These are phyloP conservation scores for Climacium dendroides DNA, from an alignment of 225 moss, liverwort and hornwort genomes.

Conservation along the genomic window DNA sequence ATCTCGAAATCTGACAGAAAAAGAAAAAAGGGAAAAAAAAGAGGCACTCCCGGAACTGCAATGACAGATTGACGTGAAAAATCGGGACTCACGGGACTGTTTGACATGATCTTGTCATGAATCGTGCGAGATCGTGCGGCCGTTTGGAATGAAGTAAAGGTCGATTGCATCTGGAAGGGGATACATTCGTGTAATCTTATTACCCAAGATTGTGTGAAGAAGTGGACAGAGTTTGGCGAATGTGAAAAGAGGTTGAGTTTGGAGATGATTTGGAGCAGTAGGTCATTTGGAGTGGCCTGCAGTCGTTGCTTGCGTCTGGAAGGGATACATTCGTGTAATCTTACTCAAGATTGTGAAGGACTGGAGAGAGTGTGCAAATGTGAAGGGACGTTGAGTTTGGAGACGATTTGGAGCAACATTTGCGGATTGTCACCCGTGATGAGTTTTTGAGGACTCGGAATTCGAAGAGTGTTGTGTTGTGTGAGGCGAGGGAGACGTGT, in stretches of 20 bases:
- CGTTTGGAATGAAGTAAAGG: not conserved
- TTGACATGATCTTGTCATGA: not conserved
- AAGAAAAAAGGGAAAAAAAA: rapidly evolving
- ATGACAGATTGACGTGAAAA: not conserved
- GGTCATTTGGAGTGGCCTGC: not conserved
- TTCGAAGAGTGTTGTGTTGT: not conserved
- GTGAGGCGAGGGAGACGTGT: not conserved
- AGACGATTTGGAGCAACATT: not conserved
- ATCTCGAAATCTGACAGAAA: not conserved
- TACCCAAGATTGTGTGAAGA: not conserved
- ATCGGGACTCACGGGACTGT: not conserved
- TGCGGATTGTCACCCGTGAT: not conserved
- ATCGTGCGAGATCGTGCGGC: not conserved
- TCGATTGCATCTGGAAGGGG: not conserved
- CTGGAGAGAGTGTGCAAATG: not conserved
- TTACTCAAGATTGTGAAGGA: not conserved
- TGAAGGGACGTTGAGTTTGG: not conserved
- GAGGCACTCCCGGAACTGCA: not conserved
- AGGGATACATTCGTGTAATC: not conserved
- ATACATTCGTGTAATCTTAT: not conserved
- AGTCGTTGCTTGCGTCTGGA: not conserved
- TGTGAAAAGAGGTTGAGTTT: not conserved
- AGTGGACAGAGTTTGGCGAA: not conserved
- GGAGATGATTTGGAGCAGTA: not conserved
- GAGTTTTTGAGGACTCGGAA: not conserved